These are phyloP conservation scores for Fusarium mexicanum DNA, from an alignment of 2,329 filamentous ascomycete genomes.

Conservation along the genomic window DNA sequence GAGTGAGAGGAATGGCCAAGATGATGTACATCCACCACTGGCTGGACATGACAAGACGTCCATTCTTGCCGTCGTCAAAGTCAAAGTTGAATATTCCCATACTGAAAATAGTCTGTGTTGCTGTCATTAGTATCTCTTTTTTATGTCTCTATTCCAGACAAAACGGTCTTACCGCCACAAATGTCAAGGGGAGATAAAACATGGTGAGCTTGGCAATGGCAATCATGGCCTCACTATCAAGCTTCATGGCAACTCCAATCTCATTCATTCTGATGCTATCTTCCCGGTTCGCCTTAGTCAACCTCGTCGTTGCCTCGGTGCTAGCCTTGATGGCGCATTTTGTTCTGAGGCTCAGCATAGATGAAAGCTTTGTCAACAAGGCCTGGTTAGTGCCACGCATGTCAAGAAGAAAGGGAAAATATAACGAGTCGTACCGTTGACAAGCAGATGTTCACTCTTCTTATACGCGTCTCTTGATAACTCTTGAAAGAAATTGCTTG, in stretches of 20 bases:
- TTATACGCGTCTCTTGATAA: background rate
- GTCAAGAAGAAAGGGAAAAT: no score
- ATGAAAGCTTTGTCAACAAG: background rate
- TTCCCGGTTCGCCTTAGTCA: background rate
- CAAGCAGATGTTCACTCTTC: background rate
- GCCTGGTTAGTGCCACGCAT: no score
- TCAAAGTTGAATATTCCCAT: background rate
- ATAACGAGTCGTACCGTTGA: background rate
- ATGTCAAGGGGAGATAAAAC: background rate
- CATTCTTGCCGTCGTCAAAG: background rate
- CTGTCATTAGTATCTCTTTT: no score
- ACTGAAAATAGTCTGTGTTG: background rate
- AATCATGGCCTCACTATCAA: background rate
- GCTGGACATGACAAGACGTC: background rate
- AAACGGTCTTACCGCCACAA: background rate
- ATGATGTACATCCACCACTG: background rate
- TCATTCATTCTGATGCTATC: background rate
- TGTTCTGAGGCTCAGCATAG: background rate
- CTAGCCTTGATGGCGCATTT: background rate
- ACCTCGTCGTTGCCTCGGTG: background rate
- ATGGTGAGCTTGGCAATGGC: background rate
- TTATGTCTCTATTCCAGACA: no score
- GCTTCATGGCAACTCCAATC: fast-evolving
- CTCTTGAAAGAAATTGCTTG: background rate
- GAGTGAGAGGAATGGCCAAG: background rate